A percentile compares a stretch with the other conserved stretches of the same genome.
phyloP scores from a whole-genome alignment of 1,284 basidiomycete genomes.

The Sanghuangporus baumii region DNA sequence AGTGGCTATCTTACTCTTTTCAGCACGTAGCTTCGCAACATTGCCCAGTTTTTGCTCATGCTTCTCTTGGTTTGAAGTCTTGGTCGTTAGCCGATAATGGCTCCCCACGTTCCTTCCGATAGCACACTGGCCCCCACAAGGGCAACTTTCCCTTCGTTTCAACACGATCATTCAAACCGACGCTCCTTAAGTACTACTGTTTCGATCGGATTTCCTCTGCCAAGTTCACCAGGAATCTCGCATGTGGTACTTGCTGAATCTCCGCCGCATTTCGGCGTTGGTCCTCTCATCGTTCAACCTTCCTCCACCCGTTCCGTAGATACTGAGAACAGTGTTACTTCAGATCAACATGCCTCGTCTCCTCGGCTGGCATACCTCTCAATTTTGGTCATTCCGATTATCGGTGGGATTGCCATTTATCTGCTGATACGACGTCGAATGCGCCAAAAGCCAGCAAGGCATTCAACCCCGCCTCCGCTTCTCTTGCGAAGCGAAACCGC shows the following conservation, averaged over 20 bases:
- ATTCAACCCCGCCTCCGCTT: neutral
- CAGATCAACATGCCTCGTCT: neutral
- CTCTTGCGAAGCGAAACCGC: constrained; percentile 1
- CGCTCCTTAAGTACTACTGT: neutral
- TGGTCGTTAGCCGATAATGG: constrained; percentile 1
- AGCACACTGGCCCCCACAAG: neutral
- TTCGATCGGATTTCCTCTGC: neutral
- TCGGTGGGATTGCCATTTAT: neutral
- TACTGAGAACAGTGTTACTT: neutral
- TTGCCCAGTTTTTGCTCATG: neutral
- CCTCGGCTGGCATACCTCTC: constrained; percentile 1
- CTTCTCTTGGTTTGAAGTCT: neutral
- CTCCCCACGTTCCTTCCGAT: constrained; percentile 10
- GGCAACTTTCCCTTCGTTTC: neutral
- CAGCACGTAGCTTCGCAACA: neutral
- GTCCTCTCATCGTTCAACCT: constrained; percentile 1
- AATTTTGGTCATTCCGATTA: neutral
- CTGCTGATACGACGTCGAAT: neutral
- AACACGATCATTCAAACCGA: neutral
- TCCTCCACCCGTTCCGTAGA: neutral
- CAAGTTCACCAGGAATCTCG: neutral
- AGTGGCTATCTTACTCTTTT: neutral
- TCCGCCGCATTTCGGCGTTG: constrained; percentile 3
- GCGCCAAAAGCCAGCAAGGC: constrained; percentile 2
- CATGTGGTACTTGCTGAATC: neutral